These are phyloP conservation scores for Ambrosia artemisiifolia DNA, from an alignment of 129 eudicot species.

Conservation along the genomic window DNA sequence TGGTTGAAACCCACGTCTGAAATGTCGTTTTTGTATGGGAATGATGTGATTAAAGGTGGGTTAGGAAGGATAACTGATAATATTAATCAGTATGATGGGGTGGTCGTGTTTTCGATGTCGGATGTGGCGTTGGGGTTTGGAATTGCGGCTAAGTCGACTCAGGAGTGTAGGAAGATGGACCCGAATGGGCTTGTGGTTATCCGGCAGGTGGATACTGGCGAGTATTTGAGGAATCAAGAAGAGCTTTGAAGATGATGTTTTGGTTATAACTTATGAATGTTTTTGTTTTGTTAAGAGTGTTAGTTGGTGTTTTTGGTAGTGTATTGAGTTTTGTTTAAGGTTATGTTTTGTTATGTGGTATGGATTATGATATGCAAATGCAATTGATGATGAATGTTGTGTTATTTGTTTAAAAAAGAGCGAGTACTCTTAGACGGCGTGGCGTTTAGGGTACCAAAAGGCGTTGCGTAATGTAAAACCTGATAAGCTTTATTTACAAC, in stretches of 20 bases:
- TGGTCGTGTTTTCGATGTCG: conserved; percentile 86
- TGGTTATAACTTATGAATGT: not conserved
- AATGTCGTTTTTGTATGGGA: conserved; percentile 88
- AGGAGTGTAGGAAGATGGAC: conserved; percentile 88
- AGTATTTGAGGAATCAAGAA: conserved; percentile 93
- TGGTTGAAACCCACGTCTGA: conserved; percentile 96
- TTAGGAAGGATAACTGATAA: conserved; percentile 92
- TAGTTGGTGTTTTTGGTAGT: too few relatives aligned
- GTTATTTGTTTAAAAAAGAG: too few relatives aligned
- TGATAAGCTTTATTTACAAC: too few relatives aligned
- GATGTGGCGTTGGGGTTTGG: conserved; percentile 95
- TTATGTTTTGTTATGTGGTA: too few relatives aligned
- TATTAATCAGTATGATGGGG: conserved; percentile 72
- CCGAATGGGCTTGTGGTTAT: conserved; percentile 90
- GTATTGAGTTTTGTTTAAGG: too few relatives aligned
- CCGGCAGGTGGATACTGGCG: conserved; percentile 88
- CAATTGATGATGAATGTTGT: too few relatives aligned
- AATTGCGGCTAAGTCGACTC: conserved; percentile 77
- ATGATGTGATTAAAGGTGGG: conserved; percentile 88
- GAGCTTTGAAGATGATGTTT: conserved; percentile 48
- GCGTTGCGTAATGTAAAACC: too few relatives aligned
- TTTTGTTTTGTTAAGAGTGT: too few relatives aligned
- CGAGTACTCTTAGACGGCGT: too few relatives aligned
- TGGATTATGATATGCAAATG: too few relatives aligned
- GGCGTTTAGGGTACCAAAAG: too few relatives aligned